phyloP scores from a whole-genome alignment of 805 yeast species.

The Lachancea kluyveri region DNA sequence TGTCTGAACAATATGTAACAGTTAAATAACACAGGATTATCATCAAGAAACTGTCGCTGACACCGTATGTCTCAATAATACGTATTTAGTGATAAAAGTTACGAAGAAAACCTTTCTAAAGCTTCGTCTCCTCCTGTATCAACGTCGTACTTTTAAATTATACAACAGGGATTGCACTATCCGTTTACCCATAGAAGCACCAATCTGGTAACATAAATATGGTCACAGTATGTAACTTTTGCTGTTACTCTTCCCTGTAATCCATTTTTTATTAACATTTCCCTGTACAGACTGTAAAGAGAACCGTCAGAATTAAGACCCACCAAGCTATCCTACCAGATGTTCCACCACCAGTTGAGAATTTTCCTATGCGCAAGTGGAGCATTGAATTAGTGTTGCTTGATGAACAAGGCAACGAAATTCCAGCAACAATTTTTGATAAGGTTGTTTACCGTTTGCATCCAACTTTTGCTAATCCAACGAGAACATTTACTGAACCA shows the following conservation, averaged over 20 bases:
- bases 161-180: too few relatives aligned
- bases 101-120: too few relatives aligned
- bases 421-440: conserved; percentile 84
- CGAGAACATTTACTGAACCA: conserved; percentile 67
- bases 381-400: conserved; percentile 68
- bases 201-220: conserved; percentile 6
- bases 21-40: too few relatives aligned
- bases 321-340: conserved; percentile 77
- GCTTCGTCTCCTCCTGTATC: too few relatives aligned
- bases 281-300: conserved; percentile 53
- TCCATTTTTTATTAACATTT: neutral
- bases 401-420: conserved; percentile 72
- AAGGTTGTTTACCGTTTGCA: conserved; percentile 90
- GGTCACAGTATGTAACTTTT: conserved; percentile 22
- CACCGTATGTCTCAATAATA: too few relatives aligned
- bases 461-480: conserved; percentile 91
- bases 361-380: conserved; percentile 95
- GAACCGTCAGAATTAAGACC: conserved; percentile 85
- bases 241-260: neutral
- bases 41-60: too few relatives aligned
- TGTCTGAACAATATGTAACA: too few relatives aligned
- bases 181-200: too few relatives aligned
- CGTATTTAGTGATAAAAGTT: too few relatives aligned
- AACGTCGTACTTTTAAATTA: too few relatives aligned
- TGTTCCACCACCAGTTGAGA: conserved; percentile 79